These are phyloP conservation scores for Termitomyces sp. DNA, from an alignment of 768 basidiomycete genomes.

Conservation along the genomic window DNA sequence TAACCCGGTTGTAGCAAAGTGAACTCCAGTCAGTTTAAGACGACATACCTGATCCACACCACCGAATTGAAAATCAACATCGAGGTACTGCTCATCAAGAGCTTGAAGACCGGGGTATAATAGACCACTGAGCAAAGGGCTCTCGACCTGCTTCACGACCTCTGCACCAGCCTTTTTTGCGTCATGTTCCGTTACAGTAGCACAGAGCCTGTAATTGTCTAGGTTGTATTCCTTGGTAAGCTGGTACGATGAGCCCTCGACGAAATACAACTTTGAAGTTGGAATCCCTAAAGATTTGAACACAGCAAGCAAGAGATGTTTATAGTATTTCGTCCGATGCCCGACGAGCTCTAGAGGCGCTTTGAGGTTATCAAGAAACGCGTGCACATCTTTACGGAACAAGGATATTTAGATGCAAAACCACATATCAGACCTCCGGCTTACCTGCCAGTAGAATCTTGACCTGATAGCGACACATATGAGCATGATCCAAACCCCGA, in stretches of 20 bases:
- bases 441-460: conserved; percentile 79
- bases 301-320: conserved; percentile 75
- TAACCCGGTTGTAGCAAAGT: neutral
- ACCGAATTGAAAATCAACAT: conserved; percentile 96
- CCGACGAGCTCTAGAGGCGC: conserved; percentile 90
- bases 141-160: conserved; percentile 97
- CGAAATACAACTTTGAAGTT: conserved; percentile 76
- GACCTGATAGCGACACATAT: conserved; percentile 40
- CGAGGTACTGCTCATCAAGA: conserved; percentile 95
- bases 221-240: conserved; percentile 88
- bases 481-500: neutral
- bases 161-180: conserved; percentile 98
- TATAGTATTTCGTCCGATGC: conserved; percentile 89
- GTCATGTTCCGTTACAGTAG: conserved; percentile 93
- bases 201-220: conserved; percentile 90
- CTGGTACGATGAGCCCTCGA: conserved; percentile 92
- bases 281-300: conserved; percentile 91
- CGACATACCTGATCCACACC: conserved; percentile 88
- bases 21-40: neutral
- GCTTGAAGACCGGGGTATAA: conserved; percentile 97
- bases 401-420: neutral
- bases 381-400: conserved; percentile 75
- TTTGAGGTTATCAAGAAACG: conserved; percentile 96
- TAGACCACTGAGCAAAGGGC: conserved; percentile 84
- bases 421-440: conserved; percentile 8